Base-by-base conservation (phyloP, 306 rosid species). In the Gynostemma pentaphyllum region DNA sequence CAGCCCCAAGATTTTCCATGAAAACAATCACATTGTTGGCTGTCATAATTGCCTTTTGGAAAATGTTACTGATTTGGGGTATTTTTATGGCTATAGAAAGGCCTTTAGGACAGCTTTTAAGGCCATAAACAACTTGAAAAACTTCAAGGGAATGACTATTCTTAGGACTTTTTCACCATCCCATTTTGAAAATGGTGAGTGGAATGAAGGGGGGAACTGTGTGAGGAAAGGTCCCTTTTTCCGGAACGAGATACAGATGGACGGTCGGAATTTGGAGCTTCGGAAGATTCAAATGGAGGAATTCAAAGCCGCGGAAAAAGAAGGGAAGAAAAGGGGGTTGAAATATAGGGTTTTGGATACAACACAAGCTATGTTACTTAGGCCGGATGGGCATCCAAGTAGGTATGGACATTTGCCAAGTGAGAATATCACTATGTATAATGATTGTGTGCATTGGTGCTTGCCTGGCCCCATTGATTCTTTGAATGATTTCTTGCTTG, bases 381-480 rank as follows among this genome's bases (percentile, higher is more conserved):
- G 98, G 49, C 98, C 95, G 24, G 98, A 91, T 67, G 98, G 98
- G 11, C 96, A 91, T 23, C 98, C 98, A 0, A 84, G 95, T 76
- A 76, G 45, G 56, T 85, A 80, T 61, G 95, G 98, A 0, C 98
- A 88, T 72, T 82, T 84, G 88, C 79, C 96, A 0, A 32, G 67
- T 59, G 96, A 76, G 26, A 88, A 84, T 30, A 88, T 85, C 21
- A 88, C 95, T 1, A 49, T 86, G 76, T 86, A 82, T 44, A 85
- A 91, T 66, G 98, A 91, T 29, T 91, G 98, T 78, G 96, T 88
- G 34, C 98, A 91, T 15, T 91, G 94, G 95, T 87, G 95, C 67
- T 79, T 87, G 70, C 95, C 94, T 0, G 94, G 97, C 1, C 95
- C 97, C 15, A 83, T 90, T 10, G 97, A 84, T 64, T 76, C 88